These are phyloP conservation scores for Peronospora tabacina DNA, from an alignment of 352 stramenopile species.

Conservation along the genomic window DNA sequence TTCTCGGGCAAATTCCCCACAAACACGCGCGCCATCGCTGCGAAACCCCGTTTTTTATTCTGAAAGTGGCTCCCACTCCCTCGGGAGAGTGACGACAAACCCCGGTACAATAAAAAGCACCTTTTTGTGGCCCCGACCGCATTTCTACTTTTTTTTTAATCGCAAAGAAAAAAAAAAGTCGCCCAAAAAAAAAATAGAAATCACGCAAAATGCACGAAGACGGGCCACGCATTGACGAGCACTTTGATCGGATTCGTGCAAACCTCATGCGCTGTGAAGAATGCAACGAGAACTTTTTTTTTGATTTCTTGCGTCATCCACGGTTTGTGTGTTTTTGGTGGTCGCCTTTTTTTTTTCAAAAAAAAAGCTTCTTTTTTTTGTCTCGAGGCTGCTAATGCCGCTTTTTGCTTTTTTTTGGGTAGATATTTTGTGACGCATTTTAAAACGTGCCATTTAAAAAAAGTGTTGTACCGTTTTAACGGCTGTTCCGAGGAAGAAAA, in stretches of 20 bases:
- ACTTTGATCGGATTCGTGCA: conserved; percentile 50
- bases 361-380: too few species aligned
- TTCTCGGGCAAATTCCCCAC: conserved; percentile 56
- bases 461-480: conserved; percentile 72
- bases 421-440: conserved; percentile 81
- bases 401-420: too few species aligned
- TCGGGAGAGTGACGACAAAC: background rate
- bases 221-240: conserved; percentile 39
- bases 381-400: too few species aligned
- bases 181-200: background rate
- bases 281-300: conserved; percentile 78
- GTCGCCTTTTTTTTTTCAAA: too few species aligned
- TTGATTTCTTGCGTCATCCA: conserved; percentile 68
- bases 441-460: conserved; percentile 74
- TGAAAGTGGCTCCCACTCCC: background rate
- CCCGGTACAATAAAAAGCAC: too few species aligned
- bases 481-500: conserved; percentile 68
- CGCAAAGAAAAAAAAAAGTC: background rate
- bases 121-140: too few species aligned
- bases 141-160: too few species aligned
- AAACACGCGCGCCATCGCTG: conserved; percentile 36
- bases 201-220: conserved; percentile 3
- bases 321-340: conserved; percentile 25
- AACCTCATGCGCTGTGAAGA: conserved; percentile 78
- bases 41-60: background rate